These are phyloP conservation scores for Thraustochytrium sp. DNA, from an alignment of 352 stramenopile genomes.

Conservation along the genomic window DNA sequence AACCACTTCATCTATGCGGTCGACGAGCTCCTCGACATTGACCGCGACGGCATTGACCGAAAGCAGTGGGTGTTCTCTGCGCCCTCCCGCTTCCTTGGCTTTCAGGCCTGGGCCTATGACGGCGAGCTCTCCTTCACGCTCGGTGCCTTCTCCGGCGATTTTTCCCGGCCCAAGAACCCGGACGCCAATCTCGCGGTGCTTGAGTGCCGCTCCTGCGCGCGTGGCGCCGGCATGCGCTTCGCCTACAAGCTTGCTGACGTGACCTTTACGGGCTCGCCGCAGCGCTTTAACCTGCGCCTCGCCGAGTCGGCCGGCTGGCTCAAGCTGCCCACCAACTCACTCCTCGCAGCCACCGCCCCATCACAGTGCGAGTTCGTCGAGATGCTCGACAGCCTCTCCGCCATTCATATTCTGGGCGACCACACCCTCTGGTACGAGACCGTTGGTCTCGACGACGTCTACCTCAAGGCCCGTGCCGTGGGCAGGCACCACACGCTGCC, in stretches of 20 bases:
- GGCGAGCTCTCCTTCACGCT: slow-evolving; percentile 78
- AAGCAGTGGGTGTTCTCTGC: slow-evolving; percentile 78
- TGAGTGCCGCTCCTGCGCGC: slow-evolving; percentile 71
- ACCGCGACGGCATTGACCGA: slow-evolving; percentile 54
- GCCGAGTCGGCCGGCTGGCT: slow-evolving; percentile 73
- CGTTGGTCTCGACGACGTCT: slow-evolving; percentile 75
- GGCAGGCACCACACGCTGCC: not conserved
- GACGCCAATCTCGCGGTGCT: slow-evolving; percentile 68
- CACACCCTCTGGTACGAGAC: slow-evolving; percentile 80
- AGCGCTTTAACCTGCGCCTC: slow-evolving; percentile 69
- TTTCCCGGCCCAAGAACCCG: slow-evolving; percentile 69
- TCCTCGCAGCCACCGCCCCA: slow-evolving; percentile 63
- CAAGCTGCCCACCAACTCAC: slow-evolving; percentile 80
- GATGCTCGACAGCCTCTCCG: slow-evolving; percentile 71
- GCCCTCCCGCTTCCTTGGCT: slow-evolving; percentile 72
- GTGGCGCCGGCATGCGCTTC: slow-evolving; percentile 70
- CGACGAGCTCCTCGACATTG: slow-evolving; percentile 32
- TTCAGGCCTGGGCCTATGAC: slow-evolving; percentile 76
- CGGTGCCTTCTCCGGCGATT: slow-evolving; percentile 77
- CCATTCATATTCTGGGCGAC: slow-evolving; percentile 76
- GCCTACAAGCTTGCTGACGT: slow-evolving; percentile 69
- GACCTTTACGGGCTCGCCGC: slow-evolving; percentile 73
- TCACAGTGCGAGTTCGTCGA: slow-evolving; percentile 76
- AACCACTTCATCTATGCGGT: slow-evolving; percentile 70
- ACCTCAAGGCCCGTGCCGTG: slow-evolving; percentile 45